Base-by-base conservation (phyloP, 2,329 filamentous ascomycete species). In the Nannizziopsis barbatae region DNA sequence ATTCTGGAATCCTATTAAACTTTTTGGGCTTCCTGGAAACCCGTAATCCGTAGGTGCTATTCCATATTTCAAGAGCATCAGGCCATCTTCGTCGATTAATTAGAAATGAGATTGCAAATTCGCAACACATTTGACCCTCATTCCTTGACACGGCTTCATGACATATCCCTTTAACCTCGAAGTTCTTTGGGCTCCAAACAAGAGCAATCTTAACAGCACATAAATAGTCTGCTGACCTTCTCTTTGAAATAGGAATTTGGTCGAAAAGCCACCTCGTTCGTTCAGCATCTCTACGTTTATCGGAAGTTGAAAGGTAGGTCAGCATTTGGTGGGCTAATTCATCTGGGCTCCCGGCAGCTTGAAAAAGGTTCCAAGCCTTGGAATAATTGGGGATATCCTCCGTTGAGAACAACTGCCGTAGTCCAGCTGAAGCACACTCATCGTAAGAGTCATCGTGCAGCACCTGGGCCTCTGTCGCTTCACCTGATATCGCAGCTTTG, bases 201-300 rank as follows among this genome's bases (percentile, higher is more conserved):
- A 76, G 53, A 50, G 71, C 66, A 17, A 74, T 68, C 38, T 62
- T 62, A 17, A 73, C 65, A 20, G 70, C 65, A 36, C 64, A 58
- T 45, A 65, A 57, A 56, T 76, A 79, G 45, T 73, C 68, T 3
- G 62, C 60, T 6, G 61, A 55, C 2, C 62, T 65, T 20, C 72
- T 69, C 33, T 64, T 47, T 7, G 62, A 47, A 1, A 51, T 18
- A 2, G 64, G 57, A 20, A 76, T 65, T 2, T 54, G 50, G 27
- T 69, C 57, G 55, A 78, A 78, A 7, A 78, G 51, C n/a, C 63
- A 52, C 42, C 70, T 62, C 14, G 66, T 62, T 41, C 71, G 68
- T 49, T 65, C 63, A 11, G 67, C 60, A 56, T 76, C 66, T 18
- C 64, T 42, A 2, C 57, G 32, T 10, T 60, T 53, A 37, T 56